Percentiles rank a stretch among this genome's conserved stretches.
These are phyloP conservation scores for Penicillium silybi DNA, from an alignment of 495 filamentous ascomycete species.

Conservation along the genomic window DNA sequence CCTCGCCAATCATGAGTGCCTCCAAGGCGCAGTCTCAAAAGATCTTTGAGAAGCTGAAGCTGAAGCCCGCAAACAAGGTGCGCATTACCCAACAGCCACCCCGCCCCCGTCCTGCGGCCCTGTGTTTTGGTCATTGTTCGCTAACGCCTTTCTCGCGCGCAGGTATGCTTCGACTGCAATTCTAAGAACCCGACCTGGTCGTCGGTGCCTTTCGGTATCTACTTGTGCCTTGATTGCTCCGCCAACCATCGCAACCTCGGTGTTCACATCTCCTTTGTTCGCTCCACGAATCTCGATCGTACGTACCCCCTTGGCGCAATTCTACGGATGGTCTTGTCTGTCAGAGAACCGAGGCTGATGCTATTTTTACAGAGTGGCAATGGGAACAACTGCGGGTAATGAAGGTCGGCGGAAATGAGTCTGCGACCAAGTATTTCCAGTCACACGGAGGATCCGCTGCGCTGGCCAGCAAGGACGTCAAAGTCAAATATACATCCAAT, in stretches of 20 bases:
- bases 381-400: slow-evolving; percentile 97
- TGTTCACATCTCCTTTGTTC: slow-evolving; percentile 95
- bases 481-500: slow-evolving; percentile 91
- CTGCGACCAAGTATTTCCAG: slow-evolving; percentile 96
- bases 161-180: slow-evolving; percentile 97
- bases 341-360: slow-evolving; percentile 15
- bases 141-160: slow-evolving; percentile 17
- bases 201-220: slow-evolving; percentile 95
- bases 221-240: slow-evolving; percentile 96
- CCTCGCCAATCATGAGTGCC: slow-evolving; percentile 64
- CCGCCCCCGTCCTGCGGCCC: slow-evolving; percentile 17
- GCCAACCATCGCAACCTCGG: slow-evolving; percentile 87
- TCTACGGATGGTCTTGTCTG: neutral
- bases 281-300: slow-evolving; percentile 98
- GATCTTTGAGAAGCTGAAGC: slow-evolving; percentile 96
- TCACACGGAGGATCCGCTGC: slow-evolving; percentile 90
- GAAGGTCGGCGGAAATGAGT: slow-evolving; percentile 98
- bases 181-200: slow-evolving; percentile 98
- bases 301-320: slow-evolving; percentile 38
- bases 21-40: slow-evolving; percentile 93
- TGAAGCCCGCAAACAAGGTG: slow-evolving; percentile 91
- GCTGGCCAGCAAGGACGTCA: slow-evolving; percentile 89
- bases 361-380: slow-evolving; percentile 76
- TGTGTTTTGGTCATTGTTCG: slow-evolving; percentile 15
- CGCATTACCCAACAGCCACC: slow-evolving; percentile 20